Evolutionary conservation across 2,329 filamentous ascomycete genomes (phyloP), one percentile per base, ranked within the genome.

Genomic region (Trichophyton benhamiae): DNA sequence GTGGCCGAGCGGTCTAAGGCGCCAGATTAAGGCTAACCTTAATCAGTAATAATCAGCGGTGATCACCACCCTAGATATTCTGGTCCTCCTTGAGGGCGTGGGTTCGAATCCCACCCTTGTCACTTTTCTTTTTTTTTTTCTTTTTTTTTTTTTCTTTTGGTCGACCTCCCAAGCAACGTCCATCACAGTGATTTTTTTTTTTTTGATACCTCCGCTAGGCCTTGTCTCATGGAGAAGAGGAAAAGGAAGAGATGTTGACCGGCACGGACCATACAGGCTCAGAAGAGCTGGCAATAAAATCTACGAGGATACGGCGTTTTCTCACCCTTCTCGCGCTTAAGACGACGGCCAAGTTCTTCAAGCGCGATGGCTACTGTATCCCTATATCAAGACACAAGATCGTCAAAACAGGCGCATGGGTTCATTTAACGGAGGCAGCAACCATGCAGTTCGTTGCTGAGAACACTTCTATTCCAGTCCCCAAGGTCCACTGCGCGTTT

Each of bases 401-500:
- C 58, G 62, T 77, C 65, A 77, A 77, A 64, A 68, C 67, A 15
- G 73, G 69, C 9, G 61, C 59, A 33, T 65, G 58, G 49, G 65
- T 68, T 8, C 68, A 71, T 48, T 68, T 78, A 6, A 67, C 72
- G 5, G 75, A 79, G 67, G 76, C 72, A 30, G 67, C 68, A 44
- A 68, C 76, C 2, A 76, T 80, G 69, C 64, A 69, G 25, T 78
- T 74, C 57, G 63, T 80, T 55, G 69, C 72, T 3, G 55, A 68
- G 13, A 69, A 77, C 58, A 80, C 77, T 3, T 70, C 69, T 1
- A 71, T 81, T 22, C 78, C 78, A 3, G 74, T 80, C 0, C 78
- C 79, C 1, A 71, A 72, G 8, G 70, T 80, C 1, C 70, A 77
- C 63, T 78, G 71, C 63, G 70, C 77, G 41, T 81, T 81, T 58